Evolutionary conservation across 208 protist species (phyloP).

Genomic region (Tritrichomonas foetus): DNA sequence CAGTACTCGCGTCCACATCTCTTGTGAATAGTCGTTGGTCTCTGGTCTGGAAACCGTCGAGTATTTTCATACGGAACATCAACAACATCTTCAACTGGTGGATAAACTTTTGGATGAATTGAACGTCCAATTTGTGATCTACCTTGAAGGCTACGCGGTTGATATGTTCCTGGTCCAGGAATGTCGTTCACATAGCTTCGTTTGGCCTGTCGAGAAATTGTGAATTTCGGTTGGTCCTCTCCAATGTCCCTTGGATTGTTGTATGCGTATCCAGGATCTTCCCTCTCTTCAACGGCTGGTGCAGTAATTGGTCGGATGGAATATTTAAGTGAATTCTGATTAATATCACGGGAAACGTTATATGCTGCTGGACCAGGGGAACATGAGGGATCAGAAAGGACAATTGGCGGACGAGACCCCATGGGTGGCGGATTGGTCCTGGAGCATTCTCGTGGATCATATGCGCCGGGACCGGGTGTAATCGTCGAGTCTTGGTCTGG

Average conservation of each 20-base stretch:
- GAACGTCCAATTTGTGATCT: not conserved
- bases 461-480: not conserved
- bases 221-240: not conserved
- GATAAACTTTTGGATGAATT: not conserved
- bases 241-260: not conserved
- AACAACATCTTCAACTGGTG: too few species aligned
- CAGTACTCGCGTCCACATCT: not conserved
- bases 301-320: not conserved
- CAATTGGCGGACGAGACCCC: not conserved
- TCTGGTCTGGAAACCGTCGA: not conserved
- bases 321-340: not conserved
- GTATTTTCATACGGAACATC: conserved; percentile 4
- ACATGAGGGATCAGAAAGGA: not conserved
- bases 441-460: not conserved
- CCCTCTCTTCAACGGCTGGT: not conserved
- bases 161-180: not conserved
- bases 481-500: not conserved
- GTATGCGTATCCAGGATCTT: conserved; percentile 7
- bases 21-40: not conserved
- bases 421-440: not conserved
- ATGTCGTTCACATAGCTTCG: not conserved
- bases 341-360: not conserved
- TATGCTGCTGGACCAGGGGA: conserved; percentile 23
- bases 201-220: not conserved
- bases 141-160: not conserved